These are phyloP conservation scores for Populus tremula DNA, from an alignment of 345 rosid genomes.

Conservation along the genomic window DNA sequence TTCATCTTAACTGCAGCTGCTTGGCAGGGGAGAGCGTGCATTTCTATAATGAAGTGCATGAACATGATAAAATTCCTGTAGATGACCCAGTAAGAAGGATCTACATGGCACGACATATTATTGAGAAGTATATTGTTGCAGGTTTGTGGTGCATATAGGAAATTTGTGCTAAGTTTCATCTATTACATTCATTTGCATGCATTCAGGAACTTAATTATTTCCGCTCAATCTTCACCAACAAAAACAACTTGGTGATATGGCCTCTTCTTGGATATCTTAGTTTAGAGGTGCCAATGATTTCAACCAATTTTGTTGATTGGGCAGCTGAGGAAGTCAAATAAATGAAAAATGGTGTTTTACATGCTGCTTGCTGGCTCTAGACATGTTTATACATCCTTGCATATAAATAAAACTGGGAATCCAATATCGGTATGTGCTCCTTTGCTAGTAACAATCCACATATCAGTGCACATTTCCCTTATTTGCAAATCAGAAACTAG, in stretches of 20 bases:
- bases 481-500: no score
- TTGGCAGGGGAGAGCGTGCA: conserved; percentile 89
- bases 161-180: neutral
- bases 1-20: conserved; percentile 48
- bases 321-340: neutral
- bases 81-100: conserved; percentile 69
- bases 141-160: conserved; percentile 36
- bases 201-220: neutral
- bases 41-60: conserved; percentile 81
- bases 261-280: neutral
- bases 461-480: neutral
- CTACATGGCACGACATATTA: conserved; percentile 86
- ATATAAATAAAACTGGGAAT: neutral
- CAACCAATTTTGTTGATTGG: neutral
- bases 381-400: neutral
- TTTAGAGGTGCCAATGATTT: neutral
- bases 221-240: no score
- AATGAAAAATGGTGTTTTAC: neutral
- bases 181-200: neutral
- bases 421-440: neutral
- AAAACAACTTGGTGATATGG: no score
- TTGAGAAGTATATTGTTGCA: conserved; percentile 71
- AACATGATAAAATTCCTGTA: conserved; percentile 63
- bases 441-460: neutral
- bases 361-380: neutral